Conservation (phyloP, 225 moss, liverwort and hornwort species). For the Physcomitrium patens region DNA sequence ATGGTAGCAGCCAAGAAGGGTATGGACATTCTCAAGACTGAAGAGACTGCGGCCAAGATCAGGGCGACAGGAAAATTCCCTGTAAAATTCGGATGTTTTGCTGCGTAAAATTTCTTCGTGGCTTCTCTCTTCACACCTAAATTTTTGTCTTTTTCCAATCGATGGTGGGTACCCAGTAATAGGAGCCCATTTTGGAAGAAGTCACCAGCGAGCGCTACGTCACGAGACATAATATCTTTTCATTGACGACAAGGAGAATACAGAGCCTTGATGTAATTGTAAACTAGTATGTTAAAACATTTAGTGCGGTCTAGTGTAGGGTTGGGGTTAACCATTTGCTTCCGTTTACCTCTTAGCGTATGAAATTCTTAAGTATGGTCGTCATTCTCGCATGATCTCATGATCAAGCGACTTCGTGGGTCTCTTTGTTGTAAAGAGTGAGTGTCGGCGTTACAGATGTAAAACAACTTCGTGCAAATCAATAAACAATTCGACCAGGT, state of each 20-base stretch:
- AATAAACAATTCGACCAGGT: too few species aligned
- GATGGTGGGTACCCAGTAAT: neutral
- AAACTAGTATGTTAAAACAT: neutral
- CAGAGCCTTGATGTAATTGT: neutral
- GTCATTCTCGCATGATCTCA: neutral
- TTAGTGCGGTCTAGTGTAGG: neutral
- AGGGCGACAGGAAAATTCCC: constrained; percentile 34
- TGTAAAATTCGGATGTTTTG: constrained; percentile 43
- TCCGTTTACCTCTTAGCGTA: neutral
- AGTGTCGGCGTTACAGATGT: too few species aligned
- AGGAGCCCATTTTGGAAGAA: neutral
- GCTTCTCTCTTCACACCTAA: neutral
- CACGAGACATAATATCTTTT: neutral
- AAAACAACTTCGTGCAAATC: too few species aligned
- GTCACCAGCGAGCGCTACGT: neutral
- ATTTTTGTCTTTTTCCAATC: neutral
- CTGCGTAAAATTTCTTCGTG: constrained; percentile 8
- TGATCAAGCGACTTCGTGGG: neutral
- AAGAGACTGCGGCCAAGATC: constrained; percentile 40
- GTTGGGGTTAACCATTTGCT: neutral
- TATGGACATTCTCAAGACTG: constrained; percentile 24
- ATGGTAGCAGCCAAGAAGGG: constrained; percentile 23
- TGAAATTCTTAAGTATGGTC: neutral
- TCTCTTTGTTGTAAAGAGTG: too few species aligned
- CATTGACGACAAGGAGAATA: neutral